phyloP scores from a whole-genome alignment of 139 green algal species.

The Chlorella sp. region DNA sequence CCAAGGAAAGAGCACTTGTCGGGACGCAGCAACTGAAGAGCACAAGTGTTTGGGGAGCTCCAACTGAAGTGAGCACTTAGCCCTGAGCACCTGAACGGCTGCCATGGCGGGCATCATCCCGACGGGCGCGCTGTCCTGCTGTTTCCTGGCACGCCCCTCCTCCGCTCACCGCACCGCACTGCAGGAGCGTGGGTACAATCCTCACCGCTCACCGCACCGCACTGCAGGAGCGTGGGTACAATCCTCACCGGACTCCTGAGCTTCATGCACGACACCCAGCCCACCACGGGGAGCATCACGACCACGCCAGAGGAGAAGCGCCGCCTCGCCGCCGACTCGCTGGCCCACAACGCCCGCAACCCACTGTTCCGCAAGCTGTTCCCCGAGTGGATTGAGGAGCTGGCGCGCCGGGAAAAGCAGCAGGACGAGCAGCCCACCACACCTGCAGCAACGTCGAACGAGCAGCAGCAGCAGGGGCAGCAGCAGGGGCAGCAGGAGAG shows the following conservation, averaged over 20 bases:
- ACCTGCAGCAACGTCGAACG: not conserved
- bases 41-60: too few relatives aligned
- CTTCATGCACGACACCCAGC: slow-evolving; percentile 65
- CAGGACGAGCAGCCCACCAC: not conserved
- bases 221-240: slow-evolving; percentile 55
- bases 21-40: too few relatives aligned
- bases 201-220: too few relatives aligned
- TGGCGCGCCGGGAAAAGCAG: not conserved
- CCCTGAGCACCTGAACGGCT: too few relatives aligned
- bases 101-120: too few relatives aligned
- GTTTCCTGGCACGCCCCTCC: not conserved
- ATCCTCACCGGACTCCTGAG: slow-evolving; percentile 72
- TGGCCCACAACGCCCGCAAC: not conserved
- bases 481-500: not conserved
- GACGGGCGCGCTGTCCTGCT: not conserved
- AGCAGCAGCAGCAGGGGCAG: not conserved
- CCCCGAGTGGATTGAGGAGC: slow-evolving; percentile 1
- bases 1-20: too few relatives aligned
- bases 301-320: not conserved
- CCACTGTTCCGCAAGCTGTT: slow-evolving; percentile 8
- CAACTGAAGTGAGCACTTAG: too few relatives aligned
- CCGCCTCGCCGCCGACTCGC: not conserved
- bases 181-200: slow-evolving; percentile 66
- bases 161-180: too few relatives aligned
- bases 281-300: not conserved